Percentiles rank a stretch among this genome's conserved stretches.
Evolutionary conservation across 495 filamentous ascomycete species (phyloP).

Genomic region (Penicillium parvum): DNA sequence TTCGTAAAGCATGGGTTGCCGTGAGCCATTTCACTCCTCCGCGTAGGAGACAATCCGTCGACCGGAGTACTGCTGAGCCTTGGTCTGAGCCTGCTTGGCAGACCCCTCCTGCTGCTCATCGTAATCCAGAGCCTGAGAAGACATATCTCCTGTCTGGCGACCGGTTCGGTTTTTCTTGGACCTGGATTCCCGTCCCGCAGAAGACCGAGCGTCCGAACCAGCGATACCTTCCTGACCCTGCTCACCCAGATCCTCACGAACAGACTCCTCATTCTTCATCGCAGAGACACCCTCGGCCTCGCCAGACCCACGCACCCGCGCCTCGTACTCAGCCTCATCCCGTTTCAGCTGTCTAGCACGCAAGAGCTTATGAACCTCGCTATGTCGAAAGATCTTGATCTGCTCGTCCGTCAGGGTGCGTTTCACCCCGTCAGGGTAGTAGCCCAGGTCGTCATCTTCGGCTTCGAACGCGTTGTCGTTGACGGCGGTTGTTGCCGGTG

Average conservation of each 20-base stretch:
- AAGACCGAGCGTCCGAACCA: background rate
- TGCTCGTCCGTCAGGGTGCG: constrained; percentile 90
- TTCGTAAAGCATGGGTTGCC: too few relatives aligned
- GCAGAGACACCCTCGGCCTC: constrained; percentile 7
- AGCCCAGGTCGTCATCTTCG: constrained; percentile 74
- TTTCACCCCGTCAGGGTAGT: constrained; percentile 85
- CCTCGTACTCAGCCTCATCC: constrained; percentile 31
- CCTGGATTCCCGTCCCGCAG: background rate
- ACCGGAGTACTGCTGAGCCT: constrained; percentile 8
- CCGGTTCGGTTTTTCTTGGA: background rate
- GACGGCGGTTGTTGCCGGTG: constrained; percentile 24
- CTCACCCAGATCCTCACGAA: background rate
- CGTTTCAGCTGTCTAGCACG: constrained; percentile 43
- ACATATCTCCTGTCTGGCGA: background rate
- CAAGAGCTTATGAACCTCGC: constrained; percentile 72
- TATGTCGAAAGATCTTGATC: constrained; percentile 85
- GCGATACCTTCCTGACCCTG: background rate
- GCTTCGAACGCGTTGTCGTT: constrained; percentile 35
- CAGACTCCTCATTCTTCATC: background rate
- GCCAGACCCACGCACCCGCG: constrained; percentile 13
- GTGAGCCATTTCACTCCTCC: constrained; percentile 9
- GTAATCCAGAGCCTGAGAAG: constrained; percentile 14
- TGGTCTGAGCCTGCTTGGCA: background rate
- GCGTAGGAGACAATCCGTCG: constrained; percentile 40
- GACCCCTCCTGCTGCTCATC: constrained; percentile 2